These are phyloP conservation scores for Butyriboletus loyo DNA, from an alignment of 768 basidiomycete species.

Conservation along the genomic window DNA sequence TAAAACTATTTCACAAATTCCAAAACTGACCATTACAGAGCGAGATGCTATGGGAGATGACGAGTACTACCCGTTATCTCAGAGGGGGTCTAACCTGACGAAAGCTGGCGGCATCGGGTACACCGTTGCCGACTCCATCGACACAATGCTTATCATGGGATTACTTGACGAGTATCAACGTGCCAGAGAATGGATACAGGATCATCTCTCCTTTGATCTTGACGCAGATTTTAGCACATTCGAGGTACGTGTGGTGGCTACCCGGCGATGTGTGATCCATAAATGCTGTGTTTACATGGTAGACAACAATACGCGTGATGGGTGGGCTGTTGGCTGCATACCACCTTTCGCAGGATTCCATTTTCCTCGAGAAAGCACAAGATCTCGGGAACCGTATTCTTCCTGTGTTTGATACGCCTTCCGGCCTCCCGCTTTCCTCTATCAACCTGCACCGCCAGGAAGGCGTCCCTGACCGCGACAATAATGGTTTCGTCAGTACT, in stretches of 20 bases:
- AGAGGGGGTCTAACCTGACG: constrained; percentile 74
- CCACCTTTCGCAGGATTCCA: constrained; percentile 65
- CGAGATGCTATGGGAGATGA: constrained; percentile 88
- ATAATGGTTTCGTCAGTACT: constrained; percentile 63
- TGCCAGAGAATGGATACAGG: constrained; percentile 74
- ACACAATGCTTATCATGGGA: constrained; percentile 85
- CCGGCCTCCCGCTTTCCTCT: constrained; percentile 77
- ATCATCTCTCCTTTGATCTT: constrained; percentile 67
- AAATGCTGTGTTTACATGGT: constrained; percentile 5
- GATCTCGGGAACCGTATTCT: constrained; percentile 88
- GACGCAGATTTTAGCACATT: constrained; percentile 85
- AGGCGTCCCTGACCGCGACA: constrained; percentile 60
- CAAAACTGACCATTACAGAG: constrained; percentile 45
- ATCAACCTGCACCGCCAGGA: constrained; percentile 65
- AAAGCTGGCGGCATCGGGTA: constrained; percentile 81
- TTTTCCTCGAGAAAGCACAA: constrained; percentile 73
- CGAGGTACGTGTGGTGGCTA: constrained; percentile 54
- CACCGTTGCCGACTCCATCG: constrained; percentile 83
- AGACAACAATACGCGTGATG: constrained; percentile 91
- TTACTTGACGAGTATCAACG: constrained; percentile 74
- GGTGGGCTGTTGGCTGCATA: constrained; percentile 89
- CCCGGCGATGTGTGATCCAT: background rate
- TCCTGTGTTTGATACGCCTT: constrained; percentile 75
- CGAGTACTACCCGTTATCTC: constrained; percentile 85
- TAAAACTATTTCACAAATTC: constrained; percentile 13